These are phyloP conservation scores for Neophaeococcomyces aloes DNA, from an alignment of 2,329 filamentous ascomycete species.

Conservation along the genomic window DNA sequence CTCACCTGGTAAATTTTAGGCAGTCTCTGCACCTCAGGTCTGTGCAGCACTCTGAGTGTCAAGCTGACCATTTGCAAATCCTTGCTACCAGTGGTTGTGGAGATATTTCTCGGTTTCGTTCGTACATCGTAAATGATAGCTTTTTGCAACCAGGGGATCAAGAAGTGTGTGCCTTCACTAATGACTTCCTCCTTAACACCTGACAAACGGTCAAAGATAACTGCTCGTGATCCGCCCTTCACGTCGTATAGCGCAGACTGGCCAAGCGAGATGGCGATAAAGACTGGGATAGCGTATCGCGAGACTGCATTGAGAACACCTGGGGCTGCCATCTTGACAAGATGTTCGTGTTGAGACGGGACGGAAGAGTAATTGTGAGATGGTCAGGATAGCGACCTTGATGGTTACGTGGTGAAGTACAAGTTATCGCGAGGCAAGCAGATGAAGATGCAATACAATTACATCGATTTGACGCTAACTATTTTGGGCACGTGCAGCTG, in stretches of 20 bases:
- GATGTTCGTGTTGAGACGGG: background rate
- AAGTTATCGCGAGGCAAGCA: conserved; percentile 14
- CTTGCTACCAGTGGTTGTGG: conserved; percentile 95
- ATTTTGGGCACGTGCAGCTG: no score
- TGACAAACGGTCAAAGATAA: conserved; percentile 90
- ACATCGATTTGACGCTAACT: background rate
- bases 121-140: conserved; percentile 94
- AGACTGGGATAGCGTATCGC: conserved; percentile 61
- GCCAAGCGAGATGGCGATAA: conserved; percentile 55
- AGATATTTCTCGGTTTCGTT: conserved; percentile 94
- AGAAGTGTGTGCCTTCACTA: conserved; percentile 94
- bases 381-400: background rate
- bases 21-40: conserved; percentile 82
- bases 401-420: conserved; percentile 23
- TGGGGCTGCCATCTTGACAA: conserved; percentile 14
- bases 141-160: conserved; percentile 90
- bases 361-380: background rate
- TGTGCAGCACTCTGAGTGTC: conserved; percentile 87
- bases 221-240: conserved; percentile 82
- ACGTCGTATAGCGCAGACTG: conserved; percentile 92
- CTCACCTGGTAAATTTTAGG: conserved; percentile 97
- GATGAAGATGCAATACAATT: background rate
- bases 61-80: conserved; percentile 99
- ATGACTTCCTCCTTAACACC: conserved; percentile 89
- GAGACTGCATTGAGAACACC: conserved; percentile 53